Percentiles rank a stretch among this genome's conserved stretches.
phyloP scores from a whole-genome alignment of 208 protist species.

The Porcisia deanei region DNA sequence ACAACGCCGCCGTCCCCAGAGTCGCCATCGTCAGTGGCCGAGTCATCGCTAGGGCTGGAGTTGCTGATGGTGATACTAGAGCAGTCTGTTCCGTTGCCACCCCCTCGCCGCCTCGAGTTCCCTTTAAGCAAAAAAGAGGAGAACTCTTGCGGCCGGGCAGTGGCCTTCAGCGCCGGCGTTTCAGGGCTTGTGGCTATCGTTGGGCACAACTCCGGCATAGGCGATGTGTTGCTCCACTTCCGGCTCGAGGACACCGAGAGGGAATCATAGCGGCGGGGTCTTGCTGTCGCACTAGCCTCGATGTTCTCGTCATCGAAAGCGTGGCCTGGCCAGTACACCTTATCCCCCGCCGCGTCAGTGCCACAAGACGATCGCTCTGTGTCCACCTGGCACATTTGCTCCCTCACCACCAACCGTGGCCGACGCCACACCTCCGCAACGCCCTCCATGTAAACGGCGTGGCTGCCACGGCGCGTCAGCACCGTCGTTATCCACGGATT shows the following conservation, averaged over 20 bases:
- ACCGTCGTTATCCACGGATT: constrained; percentile 42
- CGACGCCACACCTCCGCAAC: constrained; percentile 21
- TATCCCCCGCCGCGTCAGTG: not conserved
- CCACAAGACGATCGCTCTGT: not conserved
- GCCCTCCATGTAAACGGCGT: constrained; percentile 43
- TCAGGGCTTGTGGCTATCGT: not conserved
- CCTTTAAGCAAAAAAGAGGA: not conserved
- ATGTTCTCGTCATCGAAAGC: not conserved
- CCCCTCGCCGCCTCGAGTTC: too few species aligned
- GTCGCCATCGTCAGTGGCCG: not conserved
- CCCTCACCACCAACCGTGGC: constrained; percentile 17
- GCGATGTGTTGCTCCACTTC: too few species aligned
- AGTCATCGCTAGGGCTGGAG: constrained; percentile 1
- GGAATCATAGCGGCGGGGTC: not conserved
- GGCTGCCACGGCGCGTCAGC: constrained; percentile 53
- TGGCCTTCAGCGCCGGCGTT: not conserved
- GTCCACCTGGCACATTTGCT: not conserved
- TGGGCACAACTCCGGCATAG: not conserved
- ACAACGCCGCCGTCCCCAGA: not conserved
- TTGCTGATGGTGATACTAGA: constrained; percentile 1
- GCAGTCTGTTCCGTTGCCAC: not conserved
- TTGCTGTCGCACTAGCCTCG: not conserved
- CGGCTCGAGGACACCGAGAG: not conserved
- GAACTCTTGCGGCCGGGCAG: not conserved
- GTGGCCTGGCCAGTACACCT: not conserved